These are phyloP conservation scores for Parastagonospora nodorum DNA, from an alignment of 2,329 filamentous ascomycete genomes.

Conservation along the genomic window DNA sequence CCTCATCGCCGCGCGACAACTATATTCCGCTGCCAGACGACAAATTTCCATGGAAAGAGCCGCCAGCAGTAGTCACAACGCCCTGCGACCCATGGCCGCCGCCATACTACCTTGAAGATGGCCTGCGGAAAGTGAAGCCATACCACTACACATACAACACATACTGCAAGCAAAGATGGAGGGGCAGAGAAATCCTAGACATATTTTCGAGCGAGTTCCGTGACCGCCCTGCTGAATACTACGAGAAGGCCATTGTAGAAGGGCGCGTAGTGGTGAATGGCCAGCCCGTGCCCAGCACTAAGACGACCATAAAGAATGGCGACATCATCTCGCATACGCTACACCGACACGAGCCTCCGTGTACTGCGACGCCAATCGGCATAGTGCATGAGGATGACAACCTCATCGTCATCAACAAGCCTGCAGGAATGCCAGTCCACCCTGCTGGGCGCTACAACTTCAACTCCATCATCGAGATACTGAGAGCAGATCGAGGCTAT, in stretches of 20 bases:
- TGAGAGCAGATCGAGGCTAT: constrained; percentile 73
- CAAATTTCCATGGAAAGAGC: constrained; percentile 48
- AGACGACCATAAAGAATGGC: constrained; percentile 81
- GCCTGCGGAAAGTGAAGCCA: constrained; percentile 79
- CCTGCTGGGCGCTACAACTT: constrained; percentile 94
- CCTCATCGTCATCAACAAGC: constrained; percentile 96
- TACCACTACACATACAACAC: constrained; percentile 97
- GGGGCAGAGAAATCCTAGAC: constrained; percentile 77
- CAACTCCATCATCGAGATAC: constrained; percentile 93
- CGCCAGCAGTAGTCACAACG: constrained; percentile 57
- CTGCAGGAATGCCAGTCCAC: constrained; percentile 91
- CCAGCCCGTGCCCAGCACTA: constrained; percentile 65
- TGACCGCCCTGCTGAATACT: constrained; percentile 85
- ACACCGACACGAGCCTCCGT: constrained; percentile 93
- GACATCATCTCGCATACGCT: constrained; percentile 90
- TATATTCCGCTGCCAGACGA: constrained; percentile 38
- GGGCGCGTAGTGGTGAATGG: constrained; percentile 84
- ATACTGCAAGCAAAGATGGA: constrained; percentile 92
- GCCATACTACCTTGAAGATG: constrained; percentile 84
- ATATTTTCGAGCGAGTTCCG: constrained; percentile 92
- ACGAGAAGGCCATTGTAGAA: constrained; percentile 75
- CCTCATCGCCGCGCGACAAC: constrained; percentile 32
- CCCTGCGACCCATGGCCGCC: constrained; percentile 60
- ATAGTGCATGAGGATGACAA: constrained; percentile 91
- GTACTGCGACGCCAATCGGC: constrained; percentile 77